Evolutionary conservation across 2,329 filamentous ascomycete species (phyloP).

Genomic region (Trichoderma semiorbis): DNA sequence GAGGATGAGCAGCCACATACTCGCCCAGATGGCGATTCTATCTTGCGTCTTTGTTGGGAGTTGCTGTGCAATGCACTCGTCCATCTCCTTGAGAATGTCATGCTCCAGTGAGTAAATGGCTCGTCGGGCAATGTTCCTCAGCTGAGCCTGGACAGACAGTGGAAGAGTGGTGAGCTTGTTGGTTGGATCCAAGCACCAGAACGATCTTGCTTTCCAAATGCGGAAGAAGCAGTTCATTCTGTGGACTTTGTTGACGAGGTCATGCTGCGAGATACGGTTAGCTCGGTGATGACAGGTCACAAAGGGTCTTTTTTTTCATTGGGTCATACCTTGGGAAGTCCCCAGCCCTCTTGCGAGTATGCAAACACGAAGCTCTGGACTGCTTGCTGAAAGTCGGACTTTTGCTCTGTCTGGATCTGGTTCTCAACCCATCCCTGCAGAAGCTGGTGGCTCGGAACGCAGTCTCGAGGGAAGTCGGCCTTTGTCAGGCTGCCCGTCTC

Average conservation of each 20-base stretch:
- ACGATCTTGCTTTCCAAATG: slow-evolving; percentile 44
- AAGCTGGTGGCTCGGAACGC: slow-evolving; percentile 34
- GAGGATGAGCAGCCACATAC: slow-evolving; percentile 48
- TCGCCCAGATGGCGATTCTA: slow-evolving; percentile 45
- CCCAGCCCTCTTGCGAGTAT: slow-evolving; percentile 35
- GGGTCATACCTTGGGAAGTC: slow-evolving; percentile 38
- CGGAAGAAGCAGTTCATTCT: slow-evolving; percentile 49
- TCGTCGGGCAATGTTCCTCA: slow-evolving; percentile 39
- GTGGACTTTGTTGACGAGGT: slow-evolving; percentile 43
- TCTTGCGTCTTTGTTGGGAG: slow-evolving; percentile 38
- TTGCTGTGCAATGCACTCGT: slow-evolving; percentile 38
- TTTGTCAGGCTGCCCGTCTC: slow-evolving; percentile 32
- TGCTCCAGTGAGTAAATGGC: slow-evolving; percentile 37
- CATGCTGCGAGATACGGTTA: slow-evolving; percentile 33
- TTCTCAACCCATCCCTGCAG: slow-evolving; percentile 38
- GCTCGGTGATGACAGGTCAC: neutral
- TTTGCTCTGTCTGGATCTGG: slow-evolving; percentile 35
- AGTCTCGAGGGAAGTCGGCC: slow-evolving; percentile 37
- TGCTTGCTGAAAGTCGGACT: slow-evolving; percentile 31
- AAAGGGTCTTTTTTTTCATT: neutral
- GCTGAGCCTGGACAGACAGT: slow-evolving; percentile 39
- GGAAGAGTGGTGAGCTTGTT: slow-evolving; percentile 38
- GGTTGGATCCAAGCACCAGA: slow-evolving; percentile 39
- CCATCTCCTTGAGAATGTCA: slow-evolving; percentile 40
- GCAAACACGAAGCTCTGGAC: slow-evolving; percentile 38